Conservation (phyloP, 768 basidiomycete genomes). For the Kwoniella bestiolae region DNA sequence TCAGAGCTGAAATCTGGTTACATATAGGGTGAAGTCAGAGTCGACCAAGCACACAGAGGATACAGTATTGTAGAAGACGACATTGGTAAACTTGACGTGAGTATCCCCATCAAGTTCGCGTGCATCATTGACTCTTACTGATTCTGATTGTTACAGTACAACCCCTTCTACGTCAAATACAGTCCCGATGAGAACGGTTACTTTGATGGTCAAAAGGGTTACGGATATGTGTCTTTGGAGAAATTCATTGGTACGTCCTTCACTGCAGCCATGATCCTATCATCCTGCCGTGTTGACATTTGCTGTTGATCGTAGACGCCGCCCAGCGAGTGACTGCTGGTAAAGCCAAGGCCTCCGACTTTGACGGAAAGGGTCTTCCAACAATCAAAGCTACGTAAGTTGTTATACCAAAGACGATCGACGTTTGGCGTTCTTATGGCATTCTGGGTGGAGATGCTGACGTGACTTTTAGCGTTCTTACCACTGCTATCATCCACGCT, state of each 20-base stretch:
- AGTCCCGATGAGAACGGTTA: conserved; percentile 84
- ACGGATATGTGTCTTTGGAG: conserved; percentile 86
- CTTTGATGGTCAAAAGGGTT: conserved; percentile 92
- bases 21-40: conserved; percentile 79
- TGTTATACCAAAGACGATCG: conserved; percentile 15
- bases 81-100: conserved; percentile 68
- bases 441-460: background rate
- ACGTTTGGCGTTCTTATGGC: conserved; percentile 43
- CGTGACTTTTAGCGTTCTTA: conserved; percentile 38
- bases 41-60: conserved; percentile 92
- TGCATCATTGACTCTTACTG: background rate
- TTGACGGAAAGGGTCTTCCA: conserved; percentile 78
- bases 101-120: background rate
- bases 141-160: conserved; percentile 60
- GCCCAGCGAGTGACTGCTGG: conserved; percentile 77
- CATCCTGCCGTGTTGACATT: conserved; percentile 5
- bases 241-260: conserved; percentile 69
- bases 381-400: conserved; percentile 84
- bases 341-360: conserved; percentile 68
- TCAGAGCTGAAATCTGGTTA: conserved; percentile 13
- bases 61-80: conserved; percentile 88
- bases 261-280: no score
- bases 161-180: conserved; percentile 86
- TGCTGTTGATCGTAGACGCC: conserved; percentile 22
- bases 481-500: conserved; percentile 71